Base-by-base conservation (phyloP, 2,329 filamentous ascomycete species). In the Fusarium redolens region DNA sequence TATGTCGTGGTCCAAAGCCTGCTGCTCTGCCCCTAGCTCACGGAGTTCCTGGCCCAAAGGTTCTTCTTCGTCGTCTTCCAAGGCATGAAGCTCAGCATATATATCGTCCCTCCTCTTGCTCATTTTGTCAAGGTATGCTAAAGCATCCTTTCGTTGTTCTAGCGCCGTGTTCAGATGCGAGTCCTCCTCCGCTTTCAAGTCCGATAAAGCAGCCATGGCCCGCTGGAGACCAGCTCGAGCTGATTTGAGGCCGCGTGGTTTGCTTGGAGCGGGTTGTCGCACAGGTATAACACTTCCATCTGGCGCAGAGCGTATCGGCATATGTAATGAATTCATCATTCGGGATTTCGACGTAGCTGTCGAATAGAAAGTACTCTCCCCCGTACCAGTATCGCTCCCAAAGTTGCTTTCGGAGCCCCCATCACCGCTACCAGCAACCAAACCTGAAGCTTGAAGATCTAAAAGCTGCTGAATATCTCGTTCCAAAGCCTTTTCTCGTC, bases 161-260 rank as follows among this genome's bases (percentile, higher is more conserved):
- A 93, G 79, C 4, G 91, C 89, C 3, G 84, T 82, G 6, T 87
- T 85, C 2, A 94, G 82, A 30, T 90, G 84, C 1, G 86, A 84
- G n/a, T 90, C 84, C 81, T 95, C 92, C 64, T 94, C 92, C 7
- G 84, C 84, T 78, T 94, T 94, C 31, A 95, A 82, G 13, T 87
- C 86, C 0, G 89, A 89, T 9, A 95, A 82, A 59, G 90, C 88
- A 6, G 86, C 83, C 79, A 95, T 92, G 54, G 89, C 87, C 55
- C 85, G 86, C 20, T 88, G 86, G 12, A 96, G 86, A 0, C 90
- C 91, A 33, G 86, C 85, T n/a, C 93, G 86, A 2, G 92, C 91
- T 22, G 87, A 86, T 33, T 86, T 85, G 18, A 95, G 83, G 0
- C 90, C 87, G 13, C 89, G 79, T 40, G 86, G 88, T 61, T 85